Evolutionary conservation across 805 yeast species (phyloP), one percentile per base, ranked within the genome.

Genomic region (Saccharomycopsis fibuligera): DNA sequence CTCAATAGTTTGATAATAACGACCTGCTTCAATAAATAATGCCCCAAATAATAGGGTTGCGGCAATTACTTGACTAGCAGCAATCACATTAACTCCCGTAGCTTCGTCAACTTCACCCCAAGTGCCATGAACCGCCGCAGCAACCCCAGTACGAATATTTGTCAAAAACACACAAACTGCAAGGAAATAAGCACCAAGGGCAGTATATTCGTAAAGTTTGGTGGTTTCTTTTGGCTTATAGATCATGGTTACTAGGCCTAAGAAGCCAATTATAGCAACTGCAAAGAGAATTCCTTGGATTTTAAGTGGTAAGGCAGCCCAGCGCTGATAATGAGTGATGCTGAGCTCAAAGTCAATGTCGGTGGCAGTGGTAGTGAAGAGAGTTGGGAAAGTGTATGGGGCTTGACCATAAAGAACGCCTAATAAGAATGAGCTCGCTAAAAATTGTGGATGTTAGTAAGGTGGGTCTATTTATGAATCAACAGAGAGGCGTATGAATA

Each of bases 51-150:
- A 69, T 16, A 85, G 71, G 47, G 87, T 63, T 6, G 85, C 78
- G 56, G 86, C 72, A 72, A 91, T 82, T 35, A 83, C 75, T 66
- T 83, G 83, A 25, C 93, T 81, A 4, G 98, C 97, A 36, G 93
- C 96, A 60, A 93, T 78, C 35, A 93, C 96, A 56, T 86, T 87
- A 59, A 91, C 67, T 27, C 98, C 98, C 21, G 95, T 86, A 53
- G 73, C 73, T 62, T 76, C 79, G 59, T 86, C 86, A 44, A 93
- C 96, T 45, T 91, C 98, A 56, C 96, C 98, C 98, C 98, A 91
- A 52, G 79, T 72, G 39, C 89, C 90, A 50, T 75, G 65, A 24
- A 79, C 58, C 47, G 87, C 78, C 49, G 90, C 78, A 57, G 75
- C 75, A 35, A 82, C 70, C 47, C 98, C 98, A 46, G 85, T 78